Evolutionary conservation across 306 rosid species (phyloP).

Genomic region (Notholithocarpus densiflorus): DNA sequence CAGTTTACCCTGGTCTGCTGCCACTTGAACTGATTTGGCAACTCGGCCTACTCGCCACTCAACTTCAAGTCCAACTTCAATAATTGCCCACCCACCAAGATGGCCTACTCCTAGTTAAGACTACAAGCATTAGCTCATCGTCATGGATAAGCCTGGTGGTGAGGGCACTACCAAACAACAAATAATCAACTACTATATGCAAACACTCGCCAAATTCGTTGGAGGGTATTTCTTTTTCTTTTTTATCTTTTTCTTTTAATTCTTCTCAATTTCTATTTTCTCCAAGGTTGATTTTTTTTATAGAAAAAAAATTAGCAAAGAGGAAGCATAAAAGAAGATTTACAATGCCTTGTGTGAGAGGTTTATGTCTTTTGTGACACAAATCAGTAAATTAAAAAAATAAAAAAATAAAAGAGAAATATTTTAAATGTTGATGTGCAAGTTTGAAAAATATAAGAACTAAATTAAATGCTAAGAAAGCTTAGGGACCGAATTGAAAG

Average conservation of each 20-base stretch:
- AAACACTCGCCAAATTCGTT: conserved; percentile 70
- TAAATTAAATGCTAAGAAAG: no score
- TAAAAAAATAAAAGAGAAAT: no score
- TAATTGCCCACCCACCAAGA: conserved; percentile 86
- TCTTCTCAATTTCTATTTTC: background rate
- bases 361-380: background rate
- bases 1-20: conserved; percentile 50
- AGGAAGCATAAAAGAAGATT: conserved; percentile 88
- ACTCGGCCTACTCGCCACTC: conserved; percentile 68
- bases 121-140: conserved; percentile 90
- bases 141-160: conserved; percentile 91
- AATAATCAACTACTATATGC: conserved; percentile 74
- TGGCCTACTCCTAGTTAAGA: conserved; percentile 98
- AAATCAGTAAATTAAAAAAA: no score
- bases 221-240: conserved; percentile 47
- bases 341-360: conserved; percentile 86
- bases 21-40: conserved; percentile 60
- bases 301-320: conserved; percentile 22
- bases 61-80: conserved; percentile 69
- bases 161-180: conserved; percentile 68
- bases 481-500: no score
- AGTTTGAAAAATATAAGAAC: no score
- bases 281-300: no score
- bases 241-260: background rate
- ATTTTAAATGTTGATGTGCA: no score